phyloP scores from a whole-genome alignment of 129 eudicot genomes.

The sunflower (Helianthus annuus) region HanXRQr2.0-SUNRISE NC_035444.2:39464229-39464728 shows the following conservation, averaged over 20 bases:
- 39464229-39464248: neutral
- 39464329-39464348: neutral
- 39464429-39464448: neutral
- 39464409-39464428: neutral
- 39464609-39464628: slow-evolving; percentile 28
- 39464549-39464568: neutral
- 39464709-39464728: slow-evolving; percentile 31
- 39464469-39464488: neutral
- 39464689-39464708: slow-evolving; percentile 41
- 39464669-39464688: slow-evolving; percentile 41
- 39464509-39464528: slow-evolving; percentile 1
- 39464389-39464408: neutral
- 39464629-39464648: slow-evolving; percentile 28
- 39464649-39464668: slow-evolving; percentile 34
- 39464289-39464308: slow-evolving; percentile 4
- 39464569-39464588: neutral
- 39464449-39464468: neutral
- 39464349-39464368: neutral
- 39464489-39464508: neutral
- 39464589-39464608: neutral
- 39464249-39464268: neutral
- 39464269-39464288: neutral
- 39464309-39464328: slow-evolving; percentile 10
- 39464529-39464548: neutral
- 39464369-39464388: too few species aligned